Conservation (phyloP, 192 early-diverging fungal genomes). For the Spizellomyces punctatus region DNA sequence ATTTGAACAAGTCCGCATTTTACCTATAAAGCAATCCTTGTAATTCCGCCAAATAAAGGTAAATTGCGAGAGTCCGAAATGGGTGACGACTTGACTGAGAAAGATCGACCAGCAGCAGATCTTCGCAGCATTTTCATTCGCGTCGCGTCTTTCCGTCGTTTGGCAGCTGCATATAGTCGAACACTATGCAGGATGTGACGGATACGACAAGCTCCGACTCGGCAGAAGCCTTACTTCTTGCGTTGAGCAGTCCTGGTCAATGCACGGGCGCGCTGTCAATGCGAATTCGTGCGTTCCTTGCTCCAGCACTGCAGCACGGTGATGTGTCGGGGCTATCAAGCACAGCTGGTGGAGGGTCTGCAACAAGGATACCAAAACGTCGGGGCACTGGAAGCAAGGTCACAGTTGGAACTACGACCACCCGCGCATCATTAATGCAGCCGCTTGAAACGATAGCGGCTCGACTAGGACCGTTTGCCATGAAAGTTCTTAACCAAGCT, state of each 20-base stretch:
- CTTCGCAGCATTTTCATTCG: too few species aligned
- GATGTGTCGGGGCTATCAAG: neutral
- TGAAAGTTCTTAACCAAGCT: slow-evolving; percentile 7
- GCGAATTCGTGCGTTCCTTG: slow-evolving; percentile 14
- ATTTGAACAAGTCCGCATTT: too few species aligned
- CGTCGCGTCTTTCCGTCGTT: neutral
- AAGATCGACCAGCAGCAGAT: too few species aligned
- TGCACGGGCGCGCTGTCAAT: neutral
- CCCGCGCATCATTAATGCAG: neutral
- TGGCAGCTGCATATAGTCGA: neutral
- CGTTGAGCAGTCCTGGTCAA: neutral
- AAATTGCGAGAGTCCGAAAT: too few species aligned
- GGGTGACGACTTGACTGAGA: too few species aligned
- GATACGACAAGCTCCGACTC: neutral
- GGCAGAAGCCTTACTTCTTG: slow-evolving; percentile 6
- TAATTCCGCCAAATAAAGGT: too few species aligned
- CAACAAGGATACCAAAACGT: neutral
- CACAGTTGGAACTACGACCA: neutral
- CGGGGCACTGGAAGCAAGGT: neutral
- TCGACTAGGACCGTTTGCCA: slow-evolving; percentile 5
- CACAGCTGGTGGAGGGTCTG: neutral
- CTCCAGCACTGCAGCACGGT: neutral
- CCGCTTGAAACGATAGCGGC: neutral
- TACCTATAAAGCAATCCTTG: too few species aligned
- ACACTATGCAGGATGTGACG: neutral